phyloP scores from a whole-genome alignment of 805 yeast species.

The Candida nitratophila region DNA sequence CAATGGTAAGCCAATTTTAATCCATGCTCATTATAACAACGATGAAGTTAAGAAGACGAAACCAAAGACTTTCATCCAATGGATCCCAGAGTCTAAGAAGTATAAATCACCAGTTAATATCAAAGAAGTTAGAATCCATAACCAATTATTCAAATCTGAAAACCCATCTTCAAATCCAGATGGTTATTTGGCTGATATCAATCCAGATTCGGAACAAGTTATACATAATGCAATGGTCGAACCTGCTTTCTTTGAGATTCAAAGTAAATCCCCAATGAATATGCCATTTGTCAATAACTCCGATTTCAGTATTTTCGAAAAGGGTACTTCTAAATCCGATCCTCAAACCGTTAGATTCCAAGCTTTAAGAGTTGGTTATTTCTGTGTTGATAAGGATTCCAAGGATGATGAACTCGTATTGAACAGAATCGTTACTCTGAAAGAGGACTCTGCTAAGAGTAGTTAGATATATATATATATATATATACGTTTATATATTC shows the following conservation, averaged over 20 bases:
- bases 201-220: constrained; percentile 69
- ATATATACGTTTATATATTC: too few species aligned
- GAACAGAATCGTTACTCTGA: constrained; percentile 89
- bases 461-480: too few species aligned
- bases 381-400: constrained; percentile 81
- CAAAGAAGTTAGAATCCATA: constrained; percentile 78
- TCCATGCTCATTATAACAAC: constrained; percentile 76
- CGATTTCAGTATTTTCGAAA: constrained; percentile 69
- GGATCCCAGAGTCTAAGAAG: constrained; percentile 74
- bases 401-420: constrained; percentile 55
- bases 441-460: constrained; percentile 60
- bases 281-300: constrained; percentile 45
- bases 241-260: constrained; percentile 63
- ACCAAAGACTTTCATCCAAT: constrained; percentile 95
- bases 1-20: constrained; percentile 56
- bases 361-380: constrained; percentile 94
- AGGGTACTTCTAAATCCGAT: constrained; percentile 30
- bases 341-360: constrained; percentile 93
- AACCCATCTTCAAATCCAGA: constrained; percentile 86
- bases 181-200: constrained; percentile 81
- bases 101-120: constrained; percentile 58
- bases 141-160: constrained; percentile 82
- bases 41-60: constrained; percentile 49
- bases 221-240: constrained; percentile 66
- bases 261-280: constrained; percentile 69